phyloP scores from a whole-genome alignment of 208 protist species.

The Wallacemonas sp. region DNA sequence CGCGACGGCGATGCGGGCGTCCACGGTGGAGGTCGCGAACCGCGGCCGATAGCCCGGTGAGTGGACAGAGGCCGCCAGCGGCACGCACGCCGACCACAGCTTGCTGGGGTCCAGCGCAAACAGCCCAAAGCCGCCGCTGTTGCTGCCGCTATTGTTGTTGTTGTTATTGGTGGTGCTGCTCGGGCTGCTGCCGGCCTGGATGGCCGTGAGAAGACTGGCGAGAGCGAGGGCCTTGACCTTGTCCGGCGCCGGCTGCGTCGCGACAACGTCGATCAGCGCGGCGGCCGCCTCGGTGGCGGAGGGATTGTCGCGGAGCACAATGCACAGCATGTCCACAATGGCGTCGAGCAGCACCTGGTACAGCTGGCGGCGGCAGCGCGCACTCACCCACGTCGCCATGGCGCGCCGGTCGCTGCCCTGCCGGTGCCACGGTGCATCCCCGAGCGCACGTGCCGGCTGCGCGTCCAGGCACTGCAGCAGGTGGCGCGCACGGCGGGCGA shows the following conservation, averaged over 20 bases:
- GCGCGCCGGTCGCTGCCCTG: not conserved
- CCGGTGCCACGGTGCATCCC: not conserved
- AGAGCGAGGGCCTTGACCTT: not conserved
- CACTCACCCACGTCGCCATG: not conserved
- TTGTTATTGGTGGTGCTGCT: too few relatives aligned
- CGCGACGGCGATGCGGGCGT: slow-evolving; percentile 27
- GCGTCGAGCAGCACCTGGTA: slow-evolving; percentile 62
- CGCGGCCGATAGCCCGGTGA: slow-evolving; percentile 28
- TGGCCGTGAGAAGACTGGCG: not conserved
- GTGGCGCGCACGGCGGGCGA: slow-evolving; percentile 35
- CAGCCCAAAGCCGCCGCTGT: slow-evolving; percentile 17
- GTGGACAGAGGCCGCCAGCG: slow-evolving; percentile 24
- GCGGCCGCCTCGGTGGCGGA: slow-evolving; percentile 41
- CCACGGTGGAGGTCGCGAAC: slow-evolving; percentile 30
- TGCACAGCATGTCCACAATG: slow-evolving; percentile 50
- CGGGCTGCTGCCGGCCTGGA: not conserved
- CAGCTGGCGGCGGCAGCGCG: slow-evolving; percentile 45
- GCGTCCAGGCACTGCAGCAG: slow-evolving; percentile 35
- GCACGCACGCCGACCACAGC: slow-evolving; percentile 45
- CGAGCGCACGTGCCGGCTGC: not conserved
- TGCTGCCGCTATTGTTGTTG: too few relatives aligned
- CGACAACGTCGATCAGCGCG: slow-evolving; percentile 56
- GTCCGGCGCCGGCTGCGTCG: not conserved
- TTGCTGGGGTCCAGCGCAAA: slow-evolving; percentile 30
- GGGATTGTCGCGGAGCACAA: slow-evolving; percentile 35